Base-by-base conservation (phyloP, 805 yeast genomes). In the Candida nemodendra region DNA sequence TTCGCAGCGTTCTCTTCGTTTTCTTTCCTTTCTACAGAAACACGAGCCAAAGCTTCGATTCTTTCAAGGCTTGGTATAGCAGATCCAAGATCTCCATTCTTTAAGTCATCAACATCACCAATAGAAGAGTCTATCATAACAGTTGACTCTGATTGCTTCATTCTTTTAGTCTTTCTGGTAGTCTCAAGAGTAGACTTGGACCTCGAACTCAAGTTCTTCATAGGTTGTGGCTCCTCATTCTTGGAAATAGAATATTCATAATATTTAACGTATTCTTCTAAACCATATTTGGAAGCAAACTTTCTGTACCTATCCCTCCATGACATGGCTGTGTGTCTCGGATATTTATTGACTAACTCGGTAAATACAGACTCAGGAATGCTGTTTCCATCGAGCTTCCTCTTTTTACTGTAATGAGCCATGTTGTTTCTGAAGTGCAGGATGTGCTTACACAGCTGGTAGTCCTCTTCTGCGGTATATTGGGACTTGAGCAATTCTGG, bases 301-400 rank as follows among this genome's bases (percentile, higher is more conserved):
- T 83, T 84, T 47, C 91, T 66, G 57, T 75, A 84, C 45, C 93
- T 70, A 56, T 84, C 93, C 58, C 93, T 77, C 90, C 91, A 85
- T n/a, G 90, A 80, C 52, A 75, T 73, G 32, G 71, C 70, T 3
- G 84, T 66, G 57, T 85, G 93, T 25, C 70, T 62, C 9, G 81
- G 74, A 38, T 64, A 55, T 26, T 52, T 54, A 23, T 62, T 56
- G 30, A 67, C 63, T 41, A 73, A 55, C 16, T 57, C 56, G 13
- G 62, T 64, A 49, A 70, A 72, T 14, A 71, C 66, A 14, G 65
- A 53, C 46, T 63, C 66, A 3, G 66, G 67, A 25, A 59, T 54
- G 22, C 50, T 49, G 23, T 51, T 41, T 2, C 46, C 44, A n/a
- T 48, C 54, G 15, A 44, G 33, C 36, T 51, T 54, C 25, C 51